phyloP scores from a whole-genome alignment of 768 basidiomycete genomes.

The Dioszegia crocea region DNA sequence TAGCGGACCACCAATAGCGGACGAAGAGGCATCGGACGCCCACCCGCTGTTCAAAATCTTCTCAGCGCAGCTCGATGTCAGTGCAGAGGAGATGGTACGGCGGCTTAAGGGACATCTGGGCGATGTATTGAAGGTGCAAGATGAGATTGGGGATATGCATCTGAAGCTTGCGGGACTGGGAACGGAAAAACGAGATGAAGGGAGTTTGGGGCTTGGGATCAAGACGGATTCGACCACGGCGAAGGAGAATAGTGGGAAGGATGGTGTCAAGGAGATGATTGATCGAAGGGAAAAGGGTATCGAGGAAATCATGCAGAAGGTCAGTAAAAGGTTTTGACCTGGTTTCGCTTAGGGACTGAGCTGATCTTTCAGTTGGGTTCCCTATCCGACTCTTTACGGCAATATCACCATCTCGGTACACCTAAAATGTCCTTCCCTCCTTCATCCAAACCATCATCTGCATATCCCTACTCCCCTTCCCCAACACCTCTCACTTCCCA shows the following conservation, averaged over 20 bases:
- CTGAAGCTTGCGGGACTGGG: slow-evolving; percentile 25
- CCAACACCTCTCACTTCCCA: background rate
- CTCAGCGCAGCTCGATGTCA: slow-evolving; percentile 26
- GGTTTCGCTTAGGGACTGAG: background rate
- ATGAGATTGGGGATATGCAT: slow-evolving; percentile 41
- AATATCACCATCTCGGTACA: slow-evolving; percentile 41
- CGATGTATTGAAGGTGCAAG: slow-evolving; percentile 35
- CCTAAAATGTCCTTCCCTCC: slow-evolving; percentile 33
- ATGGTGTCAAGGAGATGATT: slow-evolving; percentile 1
- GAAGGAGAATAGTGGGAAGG: background rate
- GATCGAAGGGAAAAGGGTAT: slow-evolving; percentile 31
- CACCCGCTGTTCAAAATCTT: slow-evolving; percentile 38
- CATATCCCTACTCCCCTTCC: slow-evolving; percentile 7
- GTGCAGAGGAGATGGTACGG: slow-evolving; percentile 27
- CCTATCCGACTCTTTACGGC: slow-evolving; percentile 31
- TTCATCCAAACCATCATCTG: background rate
- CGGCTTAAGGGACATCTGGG: slow-evolving; percentile 34
- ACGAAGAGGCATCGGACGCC: slow-evolving; percentile 3
- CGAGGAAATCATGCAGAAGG: slow-evolving; percentile 40
- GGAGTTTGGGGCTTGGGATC: background rate
- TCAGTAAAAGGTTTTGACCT: slow-evolving; percentile 15
- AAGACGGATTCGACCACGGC: background rate
- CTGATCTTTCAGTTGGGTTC: slow-evolving; percentile 22
- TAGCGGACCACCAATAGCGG: slow-evolving; percentile 1
- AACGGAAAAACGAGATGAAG: background rate